Evolutionary conservation across 2,329 filamentous ascomycete species (phyloP), one percentile per base, ranked within the genome.

Genomic region (Penicillium corylophilum): DNA sequence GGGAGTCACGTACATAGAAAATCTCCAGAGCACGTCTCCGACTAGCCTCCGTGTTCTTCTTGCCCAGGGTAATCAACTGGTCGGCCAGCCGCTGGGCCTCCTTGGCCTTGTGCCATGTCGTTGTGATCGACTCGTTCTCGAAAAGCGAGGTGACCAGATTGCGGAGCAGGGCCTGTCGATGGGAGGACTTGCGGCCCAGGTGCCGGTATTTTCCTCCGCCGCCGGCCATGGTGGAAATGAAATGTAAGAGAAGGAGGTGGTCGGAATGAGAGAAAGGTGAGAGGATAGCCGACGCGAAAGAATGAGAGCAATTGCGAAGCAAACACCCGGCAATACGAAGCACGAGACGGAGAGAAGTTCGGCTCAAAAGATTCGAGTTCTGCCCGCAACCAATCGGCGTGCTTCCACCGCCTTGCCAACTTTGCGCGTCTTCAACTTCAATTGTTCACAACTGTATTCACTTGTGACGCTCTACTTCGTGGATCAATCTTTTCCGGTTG

Each of bases 101-200:
- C 76, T 97, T 99, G 43, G 94, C 94, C 77, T 97, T 97, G 71
- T 88, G 86, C 82, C 89, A 96, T 76, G 94, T 96, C 45, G 94
- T 99, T 59, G 87, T 86, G 77, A 99, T 95, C 57, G 90, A 86
- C 78, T 99, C 94, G 74, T 95, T 85, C 74, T 89, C 82, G 76
- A 99, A 88, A 61, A 99, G 88, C 48, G 93, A 94, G 62, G 93
- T 96, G 71, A 97, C 92, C 55, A 99, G 81, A 76, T 97, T 96
- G 68, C 94, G 90, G 62, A 99, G 86, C 63, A 99, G 84, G 47
- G 94, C 93, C 77, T 93, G 85, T 71, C 94, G 85, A 72, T 96
- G 94, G 49, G 93, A 80, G 46, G 91, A 96, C 62, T 84, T 82
- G 64, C 94, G 91, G 75, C 86, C 86, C 56, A 99, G 80, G 74